Evolutionary conservation across 352 stramenopile species (phyloP).

Genomic region (Phytopythium ostracodes): DNA sequence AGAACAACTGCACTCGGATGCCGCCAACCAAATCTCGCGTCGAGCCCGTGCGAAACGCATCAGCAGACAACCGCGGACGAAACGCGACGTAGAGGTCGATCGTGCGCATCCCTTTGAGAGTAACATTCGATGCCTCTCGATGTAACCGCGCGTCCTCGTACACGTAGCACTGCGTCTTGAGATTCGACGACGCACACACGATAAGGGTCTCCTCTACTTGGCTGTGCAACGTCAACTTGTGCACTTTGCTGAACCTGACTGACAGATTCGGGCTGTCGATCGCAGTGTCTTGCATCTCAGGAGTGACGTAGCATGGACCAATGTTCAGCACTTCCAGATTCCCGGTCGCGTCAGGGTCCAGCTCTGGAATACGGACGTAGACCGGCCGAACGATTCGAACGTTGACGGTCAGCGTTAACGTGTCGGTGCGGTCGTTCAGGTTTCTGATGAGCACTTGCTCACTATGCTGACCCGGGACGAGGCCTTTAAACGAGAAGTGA

Average conservation of each 20-base stretch:
- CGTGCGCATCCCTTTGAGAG: conserved; percentile 55
- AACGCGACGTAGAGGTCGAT: conserved; percentile 80
- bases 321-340: conserved; percentile 73
- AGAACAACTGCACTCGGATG: conserved; percentile 85
- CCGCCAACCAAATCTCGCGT: conserved; percentile 79
- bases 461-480: conserved; percentile 59
- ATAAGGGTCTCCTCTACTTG: conserved; percentile 75
- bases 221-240: conserved; percentile 79
- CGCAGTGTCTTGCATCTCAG: conserved; percentile 78
- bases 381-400: conserved; percentile 74
- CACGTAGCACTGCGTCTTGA: conserved; percentile 89
- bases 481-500: conserved; percentile 68
- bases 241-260: conserved; percentile 83
- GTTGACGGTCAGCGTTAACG: conserved; percentile 54
- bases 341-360: conserved; percentile 74
- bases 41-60: conserved; percentile 78
- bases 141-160: conserved; percentile 73
- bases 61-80: conserved; percentile 67
- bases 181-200: conserved; percentile 78
- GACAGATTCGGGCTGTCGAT: conserved; percentile 70
- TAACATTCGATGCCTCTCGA: conserved; percentile 69
- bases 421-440: conserved; percentile 79
- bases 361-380: conserved; percentile 79
- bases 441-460: conserved; percentile 83
- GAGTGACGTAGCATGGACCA: conserved; percentile 79